Evolutionary conservation across 257 asterid genomes (phyloP).

Genomic region (Plantago elongata): DNA sequence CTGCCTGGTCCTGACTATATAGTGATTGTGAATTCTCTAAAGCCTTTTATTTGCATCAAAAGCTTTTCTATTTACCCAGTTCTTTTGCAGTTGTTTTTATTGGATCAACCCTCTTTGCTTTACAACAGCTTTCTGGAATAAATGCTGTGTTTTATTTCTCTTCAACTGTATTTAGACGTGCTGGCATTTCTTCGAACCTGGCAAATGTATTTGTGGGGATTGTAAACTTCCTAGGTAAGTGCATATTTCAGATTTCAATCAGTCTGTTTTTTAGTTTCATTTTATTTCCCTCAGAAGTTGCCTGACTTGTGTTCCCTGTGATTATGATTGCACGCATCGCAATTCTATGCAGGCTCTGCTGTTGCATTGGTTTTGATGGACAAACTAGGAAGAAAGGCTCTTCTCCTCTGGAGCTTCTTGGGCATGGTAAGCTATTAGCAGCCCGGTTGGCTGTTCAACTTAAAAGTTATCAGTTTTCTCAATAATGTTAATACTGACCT

Average conservation of each 20-base stretch:
- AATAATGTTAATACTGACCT: background rate
- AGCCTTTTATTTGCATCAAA: conserved; percentile 22
- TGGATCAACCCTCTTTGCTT: conserved; percentile 96
- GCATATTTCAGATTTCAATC: background rate
- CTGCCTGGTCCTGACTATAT: conserved; percentile 5
- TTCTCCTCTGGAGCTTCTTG: conserved; percentile 86
- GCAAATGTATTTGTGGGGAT: conserved; percentile 78
- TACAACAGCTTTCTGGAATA: conserved; percentile 99
- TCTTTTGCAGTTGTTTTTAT: conserved; percentile 98
- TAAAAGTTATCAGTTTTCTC: background rate
- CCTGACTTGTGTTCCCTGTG: background rate
- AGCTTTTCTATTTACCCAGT: conserved; percentile 39
- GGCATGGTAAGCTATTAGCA: conserved; percentile 67
- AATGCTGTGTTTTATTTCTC: conserved; percentile 99
- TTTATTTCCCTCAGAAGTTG: conserved; percentile 1
- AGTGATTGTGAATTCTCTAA: conserved; percentile 9
- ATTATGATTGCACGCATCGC: conserved; percentile 9
- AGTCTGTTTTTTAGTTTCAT: conserved; percentile 3
- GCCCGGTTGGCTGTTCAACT: conserved; percentile 9
- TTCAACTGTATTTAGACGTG: conserved; percentile 97
- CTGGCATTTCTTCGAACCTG: conserved; percentile 89
- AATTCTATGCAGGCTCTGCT: conserved; percentile 53
- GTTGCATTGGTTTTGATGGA: conserved; percentile 84
- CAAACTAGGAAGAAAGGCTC: conserved; percentile 79
- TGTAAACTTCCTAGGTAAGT: conserved; percentile 66